Evolutionary conservation across 805 yeast genomes (phyloP), one percentile per base, ranked within the genome.

Genomic region (Danielia oregonensis): DNA sequence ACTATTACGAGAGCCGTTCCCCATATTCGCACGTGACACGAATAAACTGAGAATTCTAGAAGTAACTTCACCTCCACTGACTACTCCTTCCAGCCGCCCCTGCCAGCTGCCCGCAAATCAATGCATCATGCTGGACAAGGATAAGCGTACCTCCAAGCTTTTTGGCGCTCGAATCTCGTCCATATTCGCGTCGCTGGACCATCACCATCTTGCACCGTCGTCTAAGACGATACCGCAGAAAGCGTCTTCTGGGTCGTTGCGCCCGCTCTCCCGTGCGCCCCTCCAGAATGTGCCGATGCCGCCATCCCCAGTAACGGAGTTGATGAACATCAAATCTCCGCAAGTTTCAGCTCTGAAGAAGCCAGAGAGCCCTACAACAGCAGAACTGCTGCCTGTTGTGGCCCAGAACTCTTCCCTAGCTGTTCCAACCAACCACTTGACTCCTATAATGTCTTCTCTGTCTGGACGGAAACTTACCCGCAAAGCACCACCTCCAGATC

Each of bases 131-230:
- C 22, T 30, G 32, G 26, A 18, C 15, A 18, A 36, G 21, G 49
- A 44, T 22, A 46, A 39, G 17, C 39, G 39, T 9, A 12, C 41
- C 14, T 13, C 37, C 30, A 33, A 39, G 24, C 45, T 50, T 24
- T 59, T 60, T 37, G 63, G 65, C 23, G 43, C 55, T 7, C 51
- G 64, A 17, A 52, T 60, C 22, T 48, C 57, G 32, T 55, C 63
- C 10, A 58, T 60, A 18, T 60, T 60, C 43, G 49, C 49, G 33
- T 33, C 42, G 34, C 36, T 29, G 12, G 45, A 40, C 18, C 45
- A 42, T 19, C 35, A 29, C n/a, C 45, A 36, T 8, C 29, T 35
- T 8, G 32, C 17, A 3, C 18, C 12, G 12, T 23, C 21, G 11
- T 23, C 17, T 19, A 13, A 26, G n/a, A 17, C 12, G 9, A 6